Conservation (phyloP, 306 rosid genomes). For the Acmispon strigosus region DNA sequence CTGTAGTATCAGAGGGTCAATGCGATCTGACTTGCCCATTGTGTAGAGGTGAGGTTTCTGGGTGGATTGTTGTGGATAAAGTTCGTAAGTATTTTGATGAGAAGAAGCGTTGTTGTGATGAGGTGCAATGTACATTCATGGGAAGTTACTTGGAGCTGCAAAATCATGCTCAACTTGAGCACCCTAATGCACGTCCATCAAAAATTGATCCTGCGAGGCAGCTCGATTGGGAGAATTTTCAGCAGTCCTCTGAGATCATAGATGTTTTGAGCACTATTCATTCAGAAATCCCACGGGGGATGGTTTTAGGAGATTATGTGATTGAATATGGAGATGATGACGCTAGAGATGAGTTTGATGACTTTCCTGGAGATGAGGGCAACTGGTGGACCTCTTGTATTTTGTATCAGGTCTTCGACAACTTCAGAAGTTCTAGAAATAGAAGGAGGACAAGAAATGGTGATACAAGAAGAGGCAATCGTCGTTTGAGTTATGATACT, state of each 20-base stretch:
- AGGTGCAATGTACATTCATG: slow-evolving; percentile 53
- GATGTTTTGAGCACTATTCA: slow-evolving; percentile 97
- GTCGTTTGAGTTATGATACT: slow-evolving; percentile 62
- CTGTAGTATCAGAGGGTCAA: slow-evolving; percentile 36
- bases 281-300: slow-evolving; percentile 86
- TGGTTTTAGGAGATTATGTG: slow-evolving; percentile 91
- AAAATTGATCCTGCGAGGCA: slow-evolving; percentile 86
- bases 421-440: slow-evolving; percentile 81
- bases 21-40: slow-evolving; percentile 70
- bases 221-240: slow-evolving; percentile 98
- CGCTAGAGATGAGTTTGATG: slow-evolving; percentile 76
- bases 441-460: slow-evolving; percentile 71
- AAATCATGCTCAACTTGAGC: slow-evolving; percentile 72
- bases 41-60: slow-evolving; percentile 89
- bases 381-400: slow-evolving; percentile 99
- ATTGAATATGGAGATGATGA: slow-evolving; percentile 92
- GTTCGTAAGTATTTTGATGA: slow-evolving; percentile 68
- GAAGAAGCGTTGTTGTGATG: slow-evolving; percentile 86
- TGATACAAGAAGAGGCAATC: slow-evolving; percentile 64
- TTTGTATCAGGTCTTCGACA: slow-evolving; percentile 80
- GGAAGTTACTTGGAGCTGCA: slow-evolving; percentile 79
- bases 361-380: slow-evolving; percentile 76
- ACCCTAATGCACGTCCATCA: slow-evolving; percentile 88
- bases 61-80: slow-evolving; percentile 68
- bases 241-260: slow-evolving; percentile 90